Evolutionary conservation across 2,329 filamentous ascomycete genomes (phyloP), one percentile per base, ranked within the genome.

Genomic region (Diaporthe sp.): DNA sequence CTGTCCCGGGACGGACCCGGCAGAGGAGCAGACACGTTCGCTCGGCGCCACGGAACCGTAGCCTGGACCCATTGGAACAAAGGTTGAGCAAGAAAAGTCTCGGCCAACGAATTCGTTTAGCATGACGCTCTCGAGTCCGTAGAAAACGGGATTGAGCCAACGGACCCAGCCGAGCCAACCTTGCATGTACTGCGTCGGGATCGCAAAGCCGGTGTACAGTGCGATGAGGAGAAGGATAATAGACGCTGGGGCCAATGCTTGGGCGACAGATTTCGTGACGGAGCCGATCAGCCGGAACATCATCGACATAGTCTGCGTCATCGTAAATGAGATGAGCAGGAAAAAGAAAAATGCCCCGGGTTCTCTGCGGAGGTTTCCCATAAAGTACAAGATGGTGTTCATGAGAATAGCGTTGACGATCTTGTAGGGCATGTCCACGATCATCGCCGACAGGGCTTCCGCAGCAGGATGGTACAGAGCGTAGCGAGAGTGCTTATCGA

Each of bases 381-480:
- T 92, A 83, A 98, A 98, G 85, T 98, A 98, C 4, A 98, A 84
- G 1, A 91, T 88, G 42, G 95, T 69, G 81, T 97, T 97, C 87
- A 97, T 97, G 5, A 90, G 84, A 76, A 97, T 88, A 1, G 90
- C 85, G 78, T 96, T 96, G n/a, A 84, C 58, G 10, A 97, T 83
- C 82, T 97, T 97, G 83, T 95, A 95, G 0, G 96, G 96, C 84
- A 97, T 85, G 79, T 98, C 96, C 77, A 90, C 93, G 38, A 98
- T 84, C 93, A 97, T 97, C 12, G 94, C 97, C 0, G 94, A 91
- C 74, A 95, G 88, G 19, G 95, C 94, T 87, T 98, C 95, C 19
- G 95, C 93, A 15, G 93, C 95, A 0, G 96, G 95, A 80, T 97
- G 96, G 80, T 98, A 97, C 22, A 98, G 88, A 25, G 95, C 95